Evolutionary conservation across 306 rosid genomes (phyloP), one percentile per base, ranked within the genome.

Genomic region (Medicago arabica): DNA sequence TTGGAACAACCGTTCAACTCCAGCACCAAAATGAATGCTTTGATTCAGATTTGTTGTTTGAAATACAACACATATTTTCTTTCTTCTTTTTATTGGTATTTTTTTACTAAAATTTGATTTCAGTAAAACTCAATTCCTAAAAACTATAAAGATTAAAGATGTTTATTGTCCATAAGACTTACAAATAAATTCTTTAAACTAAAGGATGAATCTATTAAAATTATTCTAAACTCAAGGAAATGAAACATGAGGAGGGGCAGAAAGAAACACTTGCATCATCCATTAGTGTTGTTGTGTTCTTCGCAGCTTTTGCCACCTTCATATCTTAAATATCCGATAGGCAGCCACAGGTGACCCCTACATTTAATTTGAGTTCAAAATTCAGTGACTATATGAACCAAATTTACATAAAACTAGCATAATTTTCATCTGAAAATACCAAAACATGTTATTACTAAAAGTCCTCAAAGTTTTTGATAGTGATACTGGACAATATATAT

Each of bases 331-430:
- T 25, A 91, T 40, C 4, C 86, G 59, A 41, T 78, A 91, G 7
- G 86, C 83, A 11, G 76, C 88, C 88, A 88, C 75, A 28, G 47
- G 58, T 21, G 72, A 79, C 77, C 13, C 41, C 93, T 91, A 44
- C 74, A 86, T 17, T 17, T 66, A 17, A 23, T 23, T 59, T 61
- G 19, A 28, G 11, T 21, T 18, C n/a, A 11, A 64, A 49, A 17
- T 6, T 55, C 2, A 4, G 14, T 55, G 31, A 19, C 1, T 55
- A 55, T 54, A 9, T 34, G 38, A 34, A 34, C 6, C 6, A 34
- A 65, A 7, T 43, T 41, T 41, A 12, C 68, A 34, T n/a, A n/a
- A 62, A 62, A 34, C 23, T 16, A 7, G 7, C 68, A 62, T 16
- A 47, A 62, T 36, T 36, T 64, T 64, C 4, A 40, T 36, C 6